Conservation (phyloP, 2,329 filamentous ascomycete species). For the Ambrosiella cleistominuta region DNA sequence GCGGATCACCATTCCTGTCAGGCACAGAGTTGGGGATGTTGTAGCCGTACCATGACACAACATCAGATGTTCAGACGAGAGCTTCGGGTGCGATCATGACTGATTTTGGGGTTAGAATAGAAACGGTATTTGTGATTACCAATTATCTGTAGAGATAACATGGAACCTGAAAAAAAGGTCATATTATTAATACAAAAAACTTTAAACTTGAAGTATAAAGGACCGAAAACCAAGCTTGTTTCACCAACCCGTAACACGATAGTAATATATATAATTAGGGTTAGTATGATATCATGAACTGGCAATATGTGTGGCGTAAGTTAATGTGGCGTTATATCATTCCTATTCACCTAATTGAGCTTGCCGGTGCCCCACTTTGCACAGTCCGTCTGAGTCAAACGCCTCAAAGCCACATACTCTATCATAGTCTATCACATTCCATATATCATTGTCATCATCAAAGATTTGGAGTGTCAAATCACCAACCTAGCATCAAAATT, state of each 20-base stretch:
- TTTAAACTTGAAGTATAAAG: no score
- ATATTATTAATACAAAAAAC: no score
- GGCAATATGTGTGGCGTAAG: neutral
- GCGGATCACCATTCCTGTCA: neutral
- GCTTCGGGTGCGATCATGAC: no score
- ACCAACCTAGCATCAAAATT: neutral
- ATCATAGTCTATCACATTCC: slow-evolving; percentile 12
- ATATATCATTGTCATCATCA: neutral
- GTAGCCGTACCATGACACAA: neutral
- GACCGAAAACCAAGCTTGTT: neutral
- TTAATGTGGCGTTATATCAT: neutral
- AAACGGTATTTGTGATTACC: no score
- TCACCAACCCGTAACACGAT: neutral
- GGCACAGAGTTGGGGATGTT: neutral
- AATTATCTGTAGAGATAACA: no score
- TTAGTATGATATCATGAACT: neutral
- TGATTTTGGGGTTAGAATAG: no score
- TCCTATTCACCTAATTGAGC: neutral
- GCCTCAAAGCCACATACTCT: slow-evolving; percentile 6
- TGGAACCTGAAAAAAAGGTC: no score
- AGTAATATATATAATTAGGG: neutral
- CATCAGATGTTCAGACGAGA: neutral
- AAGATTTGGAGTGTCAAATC: neutral
- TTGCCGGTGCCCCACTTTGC: slow-evolving; percentile 9
- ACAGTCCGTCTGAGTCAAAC: slow-evolving; percentile 11